Conservation (phyloP, 2,329 filamentous ascomycete genomes). For the Alternaria ethzedia region DNA sequence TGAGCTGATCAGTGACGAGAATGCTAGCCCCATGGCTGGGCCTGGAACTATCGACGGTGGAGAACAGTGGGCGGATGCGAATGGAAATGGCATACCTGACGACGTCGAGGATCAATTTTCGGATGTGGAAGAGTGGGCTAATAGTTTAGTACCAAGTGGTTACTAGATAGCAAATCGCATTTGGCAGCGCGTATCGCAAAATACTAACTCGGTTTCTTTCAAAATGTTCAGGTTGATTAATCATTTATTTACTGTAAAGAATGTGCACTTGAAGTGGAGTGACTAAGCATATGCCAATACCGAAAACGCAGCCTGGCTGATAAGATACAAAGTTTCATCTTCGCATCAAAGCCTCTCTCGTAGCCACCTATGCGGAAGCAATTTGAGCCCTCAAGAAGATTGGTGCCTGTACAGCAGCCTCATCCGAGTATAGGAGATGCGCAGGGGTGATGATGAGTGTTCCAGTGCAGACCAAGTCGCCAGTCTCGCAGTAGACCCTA, state of each 20-base stretch:
- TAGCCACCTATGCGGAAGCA: neutral
- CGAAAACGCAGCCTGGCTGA: neutral
- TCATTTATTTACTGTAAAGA: neutral
- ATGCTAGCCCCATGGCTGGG: conserved; percentile 49
- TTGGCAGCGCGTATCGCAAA: neutral
- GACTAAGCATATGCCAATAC: neutral
- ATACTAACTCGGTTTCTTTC: neutral
- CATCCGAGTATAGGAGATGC: conserved; percentile 38
- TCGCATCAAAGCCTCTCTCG: neutral
- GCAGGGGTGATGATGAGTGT: conserved; percentile 36
- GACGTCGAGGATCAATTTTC: conserved; percentile 54
- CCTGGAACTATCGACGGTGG: conserved; percentile 51
- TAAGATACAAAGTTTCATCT: neutral
- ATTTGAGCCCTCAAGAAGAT: conserved; percentile 21
- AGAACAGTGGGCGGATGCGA: conserved; percentile 51
- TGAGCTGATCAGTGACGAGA: conserved; percentile 56
- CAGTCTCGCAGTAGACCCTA: conserved; percentile 40
- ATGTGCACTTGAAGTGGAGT: neutral
- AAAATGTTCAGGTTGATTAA: neutral
- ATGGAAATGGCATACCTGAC: conserved; percentile 60
- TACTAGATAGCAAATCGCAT: conserved; percentile 18
- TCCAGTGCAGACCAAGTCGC: conserved; percentile 43
- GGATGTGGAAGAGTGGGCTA: conserved; percentile 60
- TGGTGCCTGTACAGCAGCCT: conserved; percentile 27
- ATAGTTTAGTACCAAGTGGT: conserved; percentile 51